Conservation (phyloP, 2,329 filamentous ascomycete species). For the Cordyceps farinosa region DNA sequence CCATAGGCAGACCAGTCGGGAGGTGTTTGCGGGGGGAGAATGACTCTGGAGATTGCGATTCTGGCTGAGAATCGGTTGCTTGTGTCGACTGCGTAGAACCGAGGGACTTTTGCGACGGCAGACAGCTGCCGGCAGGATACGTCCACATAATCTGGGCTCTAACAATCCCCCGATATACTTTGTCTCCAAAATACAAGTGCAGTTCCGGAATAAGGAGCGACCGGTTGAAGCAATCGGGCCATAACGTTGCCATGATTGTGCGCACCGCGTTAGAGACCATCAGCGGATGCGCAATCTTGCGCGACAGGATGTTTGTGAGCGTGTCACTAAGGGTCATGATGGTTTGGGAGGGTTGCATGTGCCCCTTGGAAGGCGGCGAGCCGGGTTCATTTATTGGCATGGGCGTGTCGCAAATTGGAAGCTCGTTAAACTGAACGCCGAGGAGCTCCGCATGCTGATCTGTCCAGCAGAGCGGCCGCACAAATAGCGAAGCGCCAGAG, state of each 20-base stretch:
- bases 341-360: slow-evolving; percentile 38
- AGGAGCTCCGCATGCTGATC: slow-evolving; percentile 49
- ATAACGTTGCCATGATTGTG: slow-evolving; percentile 44
- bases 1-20: slow-evolving; percentile 32
- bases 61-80: slow-evolving; percentile 29
- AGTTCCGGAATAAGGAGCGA: slow-evolving; percentile 38
- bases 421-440: slow-evolving; percentile 43
- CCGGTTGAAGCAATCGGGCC: slow-evolving; percentile 33
- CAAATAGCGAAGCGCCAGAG: slow-evolving; percentile 45
- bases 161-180: slow-evolving; percentile 43
- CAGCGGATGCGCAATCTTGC: slow-evolving; percentile 32
- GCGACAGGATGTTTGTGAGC: slow-evolving; percentile 41
- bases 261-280: slow-evolving; percentile 41
- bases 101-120: slow-evolving; percentile 31
- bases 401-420: slow-evolving; percentile 40
- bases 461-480: slow-evolving; percentile 54
- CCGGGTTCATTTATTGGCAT: slow-evolving; percentile 33
- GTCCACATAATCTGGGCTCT: slow-evolving; percentile 51
- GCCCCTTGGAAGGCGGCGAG: slow-evolving; percentile 34
- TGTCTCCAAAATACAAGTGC: slow-evolving; percentile 47
- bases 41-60: slow-evolving; percentile 23
- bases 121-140: slow-evolving; percentile 28
- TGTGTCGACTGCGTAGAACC: slow-evolving; percentile 35
- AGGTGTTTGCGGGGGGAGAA: slow-evolving; percentile 19
- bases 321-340: slow-evolving; percentile 42